These are phyloP conservation scores for Phytopythium aichiense DNA, from an alignment of 352 stramenopile genomes.

Conservation along the genomic window DNA sequence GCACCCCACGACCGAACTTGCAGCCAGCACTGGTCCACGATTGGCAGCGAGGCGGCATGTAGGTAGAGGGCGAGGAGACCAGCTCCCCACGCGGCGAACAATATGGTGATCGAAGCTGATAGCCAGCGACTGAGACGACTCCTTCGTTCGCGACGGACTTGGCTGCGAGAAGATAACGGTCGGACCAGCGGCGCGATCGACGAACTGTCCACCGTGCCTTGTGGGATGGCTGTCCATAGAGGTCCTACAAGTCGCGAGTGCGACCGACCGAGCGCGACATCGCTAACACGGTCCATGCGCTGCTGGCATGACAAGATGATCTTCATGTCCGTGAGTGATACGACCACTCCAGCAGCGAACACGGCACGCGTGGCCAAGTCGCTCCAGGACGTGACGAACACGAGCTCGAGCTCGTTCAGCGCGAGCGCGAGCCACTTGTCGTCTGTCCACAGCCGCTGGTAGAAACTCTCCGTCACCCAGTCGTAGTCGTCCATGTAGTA, in stretches of 20 bases:
- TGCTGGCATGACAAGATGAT: constrained; percentile 9
- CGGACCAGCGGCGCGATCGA: background rate
- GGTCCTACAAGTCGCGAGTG: constrained; percentile 14
- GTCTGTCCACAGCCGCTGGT: constrained; percentile 14
- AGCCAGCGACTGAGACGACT: background rate
- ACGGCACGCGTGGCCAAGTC: constrained; percentile 15
- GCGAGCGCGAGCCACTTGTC: constrained; percentile 26
- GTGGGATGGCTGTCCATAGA: constrained; percentile 10
- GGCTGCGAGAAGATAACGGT: background rate
- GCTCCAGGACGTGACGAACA: constrained; percentile 19
- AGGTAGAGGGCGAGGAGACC: constrained; percentile 19
- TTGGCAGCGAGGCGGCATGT: constrained; percentile 9
- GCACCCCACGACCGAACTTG: constrained; percentile 28
- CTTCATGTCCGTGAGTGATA: constrained; percentile 21
- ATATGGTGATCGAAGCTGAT: background rate
- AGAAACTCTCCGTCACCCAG: constrained; percentile 8
- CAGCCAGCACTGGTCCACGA: constrained; percentile 8
- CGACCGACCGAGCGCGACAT: constrained; percentile 4
- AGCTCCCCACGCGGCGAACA: constrained; percentile 14
- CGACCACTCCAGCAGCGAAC: constrained; percentile 15
- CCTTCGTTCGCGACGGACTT: background rate
- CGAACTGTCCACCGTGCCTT: constrained; percentile 8
- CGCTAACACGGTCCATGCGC: background rate
- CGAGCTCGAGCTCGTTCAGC: constrained; percentile 23
- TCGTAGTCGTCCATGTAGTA: constrained; percentile 15